Conservation (phyloP, 345 rosid species). For the Rhodamnia rubescens region DNA sequence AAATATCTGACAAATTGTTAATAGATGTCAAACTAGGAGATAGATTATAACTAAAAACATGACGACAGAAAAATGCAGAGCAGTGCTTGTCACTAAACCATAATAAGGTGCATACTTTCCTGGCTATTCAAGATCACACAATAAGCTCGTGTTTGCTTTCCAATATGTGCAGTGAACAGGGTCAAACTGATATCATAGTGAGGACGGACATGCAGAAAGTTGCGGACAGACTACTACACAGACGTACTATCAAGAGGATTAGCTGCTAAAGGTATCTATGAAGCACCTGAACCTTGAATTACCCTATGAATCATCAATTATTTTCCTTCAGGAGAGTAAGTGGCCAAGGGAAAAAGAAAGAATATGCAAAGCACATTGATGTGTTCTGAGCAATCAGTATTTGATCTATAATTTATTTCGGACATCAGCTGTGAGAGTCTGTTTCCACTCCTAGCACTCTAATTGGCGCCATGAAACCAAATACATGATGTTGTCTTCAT, state of each 20-base stretch:
- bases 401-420: neutral
- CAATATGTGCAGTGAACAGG: neutral
- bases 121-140: neutral
- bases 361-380: neutral
- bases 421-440: neutral
- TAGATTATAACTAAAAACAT: neutral
- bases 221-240: neutral
- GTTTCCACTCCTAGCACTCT: neutral
- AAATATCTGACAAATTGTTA: slow-evolving; percentile 18
- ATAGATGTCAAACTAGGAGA: neutral
- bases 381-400: neutral
- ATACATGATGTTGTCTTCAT: neutral
- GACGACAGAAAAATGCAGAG: neutral
- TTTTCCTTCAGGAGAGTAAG: neutral
- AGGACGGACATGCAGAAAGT: neutral
- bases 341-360: neutral
- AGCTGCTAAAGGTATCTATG: too few species aligned
- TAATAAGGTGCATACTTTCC: neutral
- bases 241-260: too few species aligned
- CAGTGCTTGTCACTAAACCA: neutral
- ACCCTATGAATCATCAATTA: too few species aligned
- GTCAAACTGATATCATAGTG: neutral
- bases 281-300: too few species aligned
- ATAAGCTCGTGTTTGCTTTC: neutral
- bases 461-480: neutral